Percentiles rank a stretch among this genome's conserved stretches.
These are phyloP conservation scores for Tephrocybe sp. DNA, from an alignment of 768 basidiomycete genomes.

Conservation along the genomic window DNA sequence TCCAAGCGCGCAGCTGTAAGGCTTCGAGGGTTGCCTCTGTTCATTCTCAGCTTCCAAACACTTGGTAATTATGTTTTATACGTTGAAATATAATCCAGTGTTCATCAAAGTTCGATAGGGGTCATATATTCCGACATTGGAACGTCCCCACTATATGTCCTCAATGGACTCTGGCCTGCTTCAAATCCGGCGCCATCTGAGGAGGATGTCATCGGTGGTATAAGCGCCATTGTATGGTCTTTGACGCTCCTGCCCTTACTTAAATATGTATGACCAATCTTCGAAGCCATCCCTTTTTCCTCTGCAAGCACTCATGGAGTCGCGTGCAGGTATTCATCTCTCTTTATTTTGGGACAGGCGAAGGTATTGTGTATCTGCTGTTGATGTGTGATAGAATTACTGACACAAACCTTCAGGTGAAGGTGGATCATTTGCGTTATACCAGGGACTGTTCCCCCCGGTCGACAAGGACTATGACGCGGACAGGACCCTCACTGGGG, in stretches of 20 bases:
- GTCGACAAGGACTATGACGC: constrained; percentile 42
- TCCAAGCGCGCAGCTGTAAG: constrained; percentile 9
- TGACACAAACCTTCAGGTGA: constrained; percentile 43
- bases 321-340: constrained; percentile 41
- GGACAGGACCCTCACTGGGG: constrained; percentile 55
- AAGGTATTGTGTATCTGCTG: constrained; percentile 40
- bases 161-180: constrained; percentile 65
- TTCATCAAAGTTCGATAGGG: constrained; percentile 25
- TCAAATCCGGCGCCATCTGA: constrained; percentile 43
- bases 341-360: constrained; percentile 46
- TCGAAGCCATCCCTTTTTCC: not conserved
- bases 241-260: constrained; percentile 58
- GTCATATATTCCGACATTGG: constrained; percentile 54
- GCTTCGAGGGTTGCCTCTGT: constrained; percentile 11
- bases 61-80: constrained; percentile 7
- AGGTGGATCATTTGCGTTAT: constrained; percentile 68
- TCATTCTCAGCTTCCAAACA: constrained; percentile 9
- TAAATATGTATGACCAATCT: constrained; percentile 54
- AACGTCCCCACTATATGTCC: constrained; percentile 62
- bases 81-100: not conserved
- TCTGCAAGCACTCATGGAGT: not conserved
- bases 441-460: constrained; percentile 59
- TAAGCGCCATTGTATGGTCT: constrained; percentile 67
- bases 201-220: constrained; percentile 64
- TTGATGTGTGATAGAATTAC: not conserved